A percentile compares a stretch with the other conserved stretches of the same genome.
Evolutionary conservation across 1,284 basidiomycete species (phyloP).

Genomic region (Cryptococcus jaspeensis): DNA sequence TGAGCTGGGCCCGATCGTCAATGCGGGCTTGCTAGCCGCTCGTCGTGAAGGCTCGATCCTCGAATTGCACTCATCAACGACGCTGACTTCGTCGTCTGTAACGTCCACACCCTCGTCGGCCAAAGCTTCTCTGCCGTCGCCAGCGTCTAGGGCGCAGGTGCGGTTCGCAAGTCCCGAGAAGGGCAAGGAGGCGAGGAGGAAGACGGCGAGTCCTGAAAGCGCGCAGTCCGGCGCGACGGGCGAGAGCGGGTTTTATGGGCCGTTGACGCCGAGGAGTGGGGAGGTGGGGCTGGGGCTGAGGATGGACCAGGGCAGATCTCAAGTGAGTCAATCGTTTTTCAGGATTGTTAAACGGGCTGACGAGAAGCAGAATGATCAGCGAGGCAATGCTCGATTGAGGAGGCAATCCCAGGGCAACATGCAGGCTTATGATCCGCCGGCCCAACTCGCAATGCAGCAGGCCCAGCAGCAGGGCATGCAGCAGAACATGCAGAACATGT

Average conservation of each 20-base stretch:
- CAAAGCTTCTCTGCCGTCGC: background rate
- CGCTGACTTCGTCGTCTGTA: background rate
- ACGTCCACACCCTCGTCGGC: background rate
- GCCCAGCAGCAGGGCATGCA: background rate
- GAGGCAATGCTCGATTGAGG: background rate
- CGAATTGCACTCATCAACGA: too few species aligned
- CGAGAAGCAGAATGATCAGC: background rate
- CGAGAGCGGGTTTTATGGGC: slow-evolving; percentile 10
- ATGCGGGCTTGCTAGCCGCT: too few species aligned
- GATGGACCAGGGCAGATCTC: background rate
- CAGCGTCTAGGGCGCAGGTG: background rate
- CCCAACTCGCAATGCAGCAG: background rate
- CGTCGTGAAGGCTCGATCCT: too few species aligned
- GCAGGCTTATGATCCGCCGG: background rate
- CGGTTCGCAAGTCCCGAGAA: slow-evolving; percentile 1
- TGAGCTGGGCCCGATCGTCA: too few species aligned
- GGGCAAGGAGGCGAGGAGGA: background rate
- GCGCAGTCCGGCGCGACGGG: slow-evolving; percentile 13
- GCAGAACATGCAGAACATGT: slow-evolving; percentile 2
- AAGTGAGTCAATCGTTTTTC: background rate
- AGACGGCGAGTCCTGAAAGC: slow-evolving; percentile 11
- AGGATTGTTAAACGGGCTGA: background rate
- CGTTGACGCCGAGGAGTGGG: slow-evolving; percentile 12
- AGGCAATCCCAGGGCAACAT: background rate
- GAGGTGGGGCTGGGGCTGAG: background rate